phyloP scores from a whole-genome alignment of 768 basidiomycete species.

The Panaeolus cyanescens region DNA sequence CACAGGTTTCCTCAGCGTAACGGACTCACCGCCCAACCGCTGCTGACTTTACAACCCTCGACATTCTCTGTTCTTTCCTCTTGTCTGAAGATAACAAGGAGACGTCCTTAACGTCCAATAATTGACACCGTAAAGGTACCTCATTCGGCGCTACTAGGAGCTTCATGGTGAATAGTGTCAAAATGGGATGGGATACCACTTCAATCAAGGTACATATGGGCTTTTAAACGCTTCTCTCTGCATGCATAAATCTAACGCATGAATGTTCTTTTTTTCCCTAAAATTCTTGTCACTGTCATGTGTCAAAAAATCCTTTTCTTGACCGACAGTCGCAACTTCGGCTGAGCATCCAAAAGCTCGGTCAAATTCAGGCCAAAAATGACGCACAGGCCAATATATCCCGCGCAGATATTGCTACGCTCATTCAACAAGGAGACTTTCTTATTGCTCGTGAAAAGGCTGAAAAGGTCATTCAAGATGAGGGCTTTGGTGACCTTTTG shows the following conservation, averaged over 20 bases:
- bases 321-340: conserved; percentile 59
- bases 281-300: neutral
- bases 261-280: no score
- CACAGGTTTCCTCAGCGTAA: neutral
- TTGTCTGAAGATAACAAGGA: neutral
- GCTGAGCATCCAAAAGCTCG: conserved; percentile 62
- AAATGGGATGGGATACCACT: conserved; percentile 1
- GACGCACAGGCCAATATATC: conserved; percentile 65
- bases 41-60: neutral
- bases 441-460: conserved; percentile 72
- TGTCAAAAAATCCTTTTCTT: no score
- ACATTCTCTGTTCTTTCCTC: neutral
- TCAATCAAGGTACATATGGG: neutral
- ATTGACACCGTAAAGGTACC: neutral
- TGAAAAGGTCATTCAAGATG: conserved; percentile 65
- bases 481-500: conserved; percentile 60
- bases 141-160: neutral
- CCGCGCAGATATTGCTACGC: conserved; percentile 66
- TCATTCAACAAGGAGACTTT: conserved; percentile 62
- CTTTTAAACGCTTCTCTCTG: neutral
- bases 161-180: neutral
- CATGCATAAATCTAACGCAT: neutral
- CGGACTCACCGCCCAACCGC: neutral
- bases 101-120: neutral
- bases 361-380: conserved; percentile 69